Percentiles rank a stretch among this genome's conserved stretches.
Conservation (phyloP, 441 rosid species). For the Cnidoscolus chayamansa region DNA sequence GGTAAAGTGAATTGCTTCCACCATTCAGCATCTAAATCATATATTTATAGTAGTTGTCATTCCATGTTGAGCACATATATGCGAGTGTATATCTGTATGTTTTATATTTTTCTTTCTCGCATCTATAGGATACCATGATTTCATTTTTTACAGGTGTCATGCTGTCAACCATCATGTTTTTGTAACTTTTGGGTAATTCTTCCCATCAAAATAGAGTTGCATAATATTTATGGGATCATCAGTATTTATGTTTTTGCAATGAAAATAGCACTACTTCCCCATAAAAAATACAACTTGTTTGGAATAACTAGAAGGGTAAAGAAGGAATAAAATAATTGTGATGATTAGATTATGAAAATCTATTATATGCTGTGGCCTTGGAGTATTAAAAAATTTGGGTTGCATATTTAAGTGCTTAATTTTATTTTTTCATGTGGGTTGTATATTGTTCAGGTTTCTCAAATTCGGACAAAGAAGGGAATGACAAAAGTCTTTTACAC, state of each 20-base stretch:
- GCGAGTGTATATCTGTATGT: not conserved
- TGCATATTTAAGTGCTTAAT: not conserved
- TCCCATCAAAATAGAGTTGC: not conserved
- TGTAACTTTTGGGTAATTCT: not conserved
- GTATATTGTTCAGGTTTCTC: constrained; percentile 45
- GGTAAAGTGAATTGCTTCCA: constrained; percentile 36
- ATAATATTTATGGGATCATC: not conserved
- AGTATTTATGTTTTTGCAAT: not conserved
- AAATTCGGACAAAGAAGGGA: constrained; percentile 67
- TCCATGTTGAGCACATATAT: no score
- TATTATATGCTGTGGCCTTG: not conserved
- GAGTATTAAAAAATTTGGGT: not conserved
- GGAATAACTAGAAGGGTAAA: not conserved
- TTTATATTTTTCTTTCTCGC: not conserved
- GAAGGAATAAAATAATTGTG: not conserved
- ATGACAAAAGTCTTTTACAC: constrained; percentile 61
- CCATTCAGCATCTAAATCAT: not conserved
- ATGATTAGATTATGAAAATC: constrained; percentile 1
- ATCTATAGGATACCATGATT: not conserved
- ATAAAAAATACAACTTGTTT: not conserved
- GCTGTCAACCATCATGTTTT: not conserved
- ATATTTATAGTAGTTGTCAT: not conserved
- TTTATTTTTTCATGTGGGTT: constrained; percentile 8
- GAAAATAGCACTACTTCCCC: not conserved
- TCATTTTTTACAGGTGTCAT: not conserved